Conservation (phyloP, 208 protist genomes). For the Leishmania gerbilli region DNA sequence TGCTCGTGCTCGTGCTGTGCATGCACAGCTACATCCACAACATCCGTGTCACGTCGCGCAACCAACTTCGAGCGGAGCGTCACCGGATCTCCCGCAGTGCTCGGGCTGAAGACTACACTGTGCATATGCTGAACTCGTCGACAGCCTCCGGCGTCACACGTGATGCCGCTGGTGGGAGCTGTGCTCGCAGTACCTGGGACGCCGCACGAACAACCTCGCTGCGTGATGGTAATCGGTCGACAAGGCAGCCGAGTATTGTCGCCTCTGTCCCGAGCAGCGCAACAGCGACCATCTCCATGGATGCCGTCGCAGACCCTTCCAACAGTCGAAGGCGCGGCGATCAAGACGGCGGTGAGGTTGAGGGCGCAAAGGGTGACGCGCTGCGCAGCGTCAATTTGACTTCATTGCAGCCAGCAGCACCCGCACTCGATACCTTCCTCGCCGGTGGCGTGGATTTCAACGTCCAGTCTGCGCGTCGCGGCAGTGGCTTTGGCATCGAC, state of each 20-base stretch:
- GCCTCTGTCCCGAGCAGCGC: background rate
- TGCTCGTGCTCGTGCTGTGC: conserved; percentile 47
- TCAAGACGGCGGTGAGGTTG: background rate
- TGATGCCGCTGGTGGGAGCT: background rate
- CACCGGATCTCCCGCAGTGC: conserved; percentile 5
- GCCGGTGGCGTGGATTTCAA: background rate
- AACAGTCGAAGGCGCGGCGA: background rate
- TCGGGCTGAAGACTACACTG: conserved; percentile 17
- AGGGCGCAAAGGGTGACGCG: background rate
- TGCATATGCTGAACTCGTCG: conserved; percentile 14
- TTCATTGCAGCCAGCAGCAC: background rate
- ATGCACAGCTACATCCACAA: conserved; percentile 58
- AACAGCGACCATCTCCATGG: no score
- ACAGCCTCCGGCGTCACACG: background rate
- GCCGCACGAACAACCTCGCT: background rate
- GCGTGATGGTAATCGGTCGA: background rate
- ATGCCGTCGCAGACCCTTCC: background rate
- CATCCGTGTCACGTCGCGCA: conserved; percentile 30
- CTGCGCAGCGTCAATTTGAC: background rate
- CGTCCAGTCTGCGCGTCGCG: background rate
- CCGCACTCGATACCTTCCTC: no score
- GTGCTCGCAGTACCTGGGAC: background rate
- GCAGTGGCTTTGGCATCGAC: background rate
- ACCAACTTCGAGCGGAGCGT: conserved; percentile 38
- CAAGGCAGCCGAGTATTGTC: background rate